phyloP scores from a whole-genome alignment of 306 rosid species.

The Cucumis sativus region Cucumber_9930_V3 NC_026655.2:2611501-2612000 shows the following conservation, averaged over 20 bases:
- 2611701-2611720: neutral
- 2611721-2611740: neutral
- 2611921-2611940: conserved; percentile 60
- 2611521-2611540: neutral
- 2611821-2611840: conserved; percentile 63
- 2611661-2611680: conserved; percentile 50
- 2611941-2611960: conserved; percentile 54
- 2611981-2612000: conserved; percentile 42
- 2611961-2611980: conserved; percentile 25
- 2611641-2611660: conserved; percentile 51
- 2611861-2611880: neutral
- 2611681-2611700: neutral
- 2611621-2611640: conserved; percentile 66
- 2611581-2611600: neutral
- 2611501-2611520: neutral
- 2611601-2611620: conserved; percentile 33
- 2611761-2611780: conserved; percentile 54
- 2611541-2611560: neutral
- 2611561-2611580: neutral
- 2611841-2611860: neutral
- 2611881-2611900: neutral
- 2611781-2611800: conserved; percentile 64
- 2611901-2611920: neutral
- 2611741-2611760: conserved; percentile 35
- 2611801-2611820: conserved; percentile 48